Conservation (phyloP, 768 basidiomycete species). For the Candolleomyces eurysporus region DNA sequence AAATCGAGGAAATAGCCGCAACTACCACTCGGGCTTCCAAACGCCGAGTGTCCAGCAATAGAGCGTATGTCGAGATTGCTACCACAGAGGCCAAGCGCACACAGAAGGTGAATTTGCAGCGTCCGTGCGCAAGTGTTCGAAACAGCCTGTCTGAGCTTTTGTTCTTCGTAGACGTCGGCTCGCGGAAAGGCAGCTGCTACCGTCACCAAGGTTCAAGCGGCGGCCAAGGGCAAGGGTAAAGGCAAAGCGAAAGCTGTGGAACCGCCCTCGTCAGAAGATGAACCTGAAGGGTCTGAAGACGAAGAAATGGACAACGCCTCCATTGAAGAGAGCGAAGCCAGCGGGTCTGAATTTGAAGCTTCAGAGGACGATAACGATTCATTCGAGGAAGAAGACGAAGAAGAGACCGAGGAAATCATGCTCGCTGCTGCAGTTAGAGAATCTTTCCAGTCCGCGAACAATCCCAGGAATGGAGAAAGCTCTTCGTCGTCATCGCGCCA, state of each 20-base stretch:
- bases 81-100: constrained; percentile 1
- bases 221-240: constrained; percentile 31
- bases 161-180: constrained; percentile 1
- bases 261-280: constrained; percentile 33
- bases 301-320: constrained; percentile 15
- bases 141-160: neutral
- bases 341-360: constrained; percentile 60
- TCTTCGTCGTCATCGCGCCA: constrained; percentile 32
- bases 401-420: constrained; percentile 48
- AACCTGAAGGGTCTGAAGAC: constrained; percentile 38
- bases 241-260: constrained; percentile 31
- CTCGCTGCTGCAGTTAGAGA: constrained; percentile 52
- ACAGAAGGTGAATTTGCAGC: constrained; percentile 21
- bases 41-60: constrained; percentile 32
- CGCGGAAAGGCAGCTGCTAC: constrained; percentile 9
- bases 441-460: constrained; percentile 41
- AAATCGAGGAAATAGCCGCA: constrained; percentile 7
- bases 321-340: constrained; percentile 46
- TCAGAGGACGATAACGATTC: constrained; percentile 38
- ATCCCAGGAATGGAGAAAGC: constrained; percentile 27
- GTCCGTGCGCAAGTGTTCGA: neutral
- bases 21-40: constrained; percentile 27
- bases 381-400: constrained; percentile 16
- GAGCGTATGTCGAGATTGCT: constrained; percentile 35
- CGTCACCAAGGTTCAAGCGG: neutral